Evolutionary conservation across 192 early-diverging fungal genomes (phyloP).

Genomic region (Backusella circina): DNA sequence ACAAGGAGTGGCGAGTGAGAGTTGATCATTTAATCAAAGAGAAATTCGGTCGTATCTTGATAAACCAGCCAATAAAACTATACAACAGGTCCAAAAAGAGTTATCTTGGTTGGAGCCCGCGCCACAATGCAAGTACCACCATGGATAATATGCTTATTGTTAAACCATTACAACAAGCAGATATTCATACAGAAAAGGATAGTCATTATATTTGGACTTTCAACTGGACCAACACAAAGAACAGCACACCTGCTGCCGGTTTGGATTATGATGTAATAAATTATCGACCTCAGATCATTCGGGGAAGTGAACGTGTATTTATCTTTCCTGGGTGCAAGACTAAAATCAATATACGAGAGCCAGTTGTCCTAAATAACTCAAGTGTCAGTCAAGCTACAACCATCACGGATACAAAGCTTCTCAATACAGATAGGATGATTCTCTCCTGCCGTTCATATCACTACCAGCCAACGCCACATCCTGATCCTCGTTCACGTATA

Average conservation of each 20-base stretch:
- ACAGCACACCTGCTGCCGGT: neutral
- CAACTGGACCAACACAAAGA: neutral
- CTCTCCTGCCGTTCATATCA: slow-evolving; percentile 21
- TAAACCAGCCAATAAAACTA: neutral
- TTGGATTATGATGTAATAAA: neutral
- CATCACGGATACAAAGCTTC: neutral
- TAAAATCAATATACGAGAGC: neutral
- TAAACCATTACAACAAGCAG: neutral
- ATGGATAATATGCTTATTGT: neutral
- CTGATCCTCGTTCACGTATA: slow-evolving; percentile 16
- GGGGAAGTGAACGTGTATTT: neutral
- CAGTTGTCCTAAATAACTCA: neutral
- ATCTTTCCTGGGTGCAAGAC: neutral
- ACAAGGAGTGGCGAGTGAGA: neutral
- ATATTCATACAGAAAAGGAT: neutral
- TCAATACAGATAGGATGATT: slow-evolving; percentile 28
- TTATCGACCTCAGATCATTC: neutral
- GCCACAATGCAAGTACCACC: neutral
- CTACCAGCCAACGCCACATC: neutral
- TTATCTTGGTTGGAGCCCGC: neutral
- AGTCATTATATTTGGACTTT: neutral
- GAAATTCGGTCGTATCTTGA: neutral
- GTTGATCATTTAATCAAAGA: neutral
- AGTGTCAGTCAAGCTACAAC: neutral
- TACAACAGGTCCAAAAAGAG: neutral